Evolutionary conservation across 305 asterid genomes (phyloP), one percentile per base, ranked within the genome.

Genomic region (Solanum hybrid): DNA sequence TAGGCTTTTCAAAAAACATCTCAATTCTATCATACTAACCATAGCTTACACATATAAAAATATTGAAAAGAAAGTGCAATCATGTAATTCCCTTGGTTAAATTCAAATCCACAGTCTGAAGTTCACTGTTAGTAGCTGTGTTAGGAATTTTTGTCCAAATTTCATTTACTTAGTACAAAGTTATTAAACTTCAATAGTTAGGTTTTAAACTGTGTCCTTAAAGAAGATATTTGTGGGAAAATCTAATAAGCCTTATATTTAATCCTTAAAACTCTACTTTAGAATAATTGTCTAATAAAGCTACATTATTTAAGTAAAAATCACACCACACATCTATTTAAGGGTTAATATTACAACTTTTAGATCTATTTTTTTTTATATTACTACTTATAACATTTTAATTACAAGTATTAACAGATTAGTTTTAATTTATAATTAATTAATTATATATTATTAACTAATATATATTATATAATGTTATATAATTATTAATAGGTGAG

Each of bases 41-140:
- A 0, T 17, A 15, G 10, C n/a, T n/a, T 51, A 56, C 24, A 17
- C n/a, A 56, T 51, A 15, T 51, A 15, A 51, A 15, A 0, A 0
- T 51, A 0, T 51, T 51, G 64, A 51, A 15, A 0, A 51, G 22
- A 5, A 51, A 51, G 64, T 15, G 1, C n/a, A n/a, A n/a, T n/a
- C n/a, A n/a, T n/a, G n/a, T n/a, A n/a, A n/a, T n/a, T 1, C 22
- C 10, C n/a, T 51, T 15, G 8, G 22, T 51, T 15, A 51, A 15
- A 15, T 51, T 17, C 66, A 51, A 51, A 51, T 51, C n/a, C 66
- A 51, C n/a, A 51, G 4, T 51, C n/a, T 45, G 64, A 45, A 45
- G 22, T 14, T 14, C 22, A 45, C 22, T 45, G 1, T 45, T 45
- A 15, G 64, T 15, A 45, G 8, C 0, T 15, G 8, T 45, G 22